Evolutionary conservation across 75 land plant species (phyloP).

Genomic region (Azolla pinnata): DNA sequence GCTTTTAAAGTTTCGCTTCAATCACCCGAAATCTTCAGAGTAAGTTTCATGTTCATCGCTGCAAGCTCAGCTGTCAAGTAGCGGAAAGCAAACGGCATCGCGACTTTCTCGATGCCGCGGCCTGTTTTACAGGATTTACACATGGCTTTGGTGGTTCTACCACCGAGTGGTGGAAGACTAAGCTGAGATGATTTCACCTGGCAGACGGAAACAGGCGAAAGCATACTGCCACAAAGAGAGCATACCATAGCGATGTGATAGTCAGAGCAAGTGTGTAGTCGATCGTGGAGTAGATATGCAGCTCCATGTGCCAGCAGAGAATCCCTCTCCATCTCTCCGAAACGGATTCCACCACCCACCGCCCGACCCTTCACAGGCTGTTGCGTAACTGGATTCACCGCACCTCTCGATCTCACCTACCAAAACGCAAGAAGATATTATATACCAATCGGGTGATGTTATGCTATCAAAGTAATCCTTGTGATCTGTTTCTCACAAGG

Average conservation of each 20-base stretch:
- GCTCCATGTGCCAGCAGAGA: constrained; percentile 96
- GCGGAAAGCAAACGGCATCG: constrained; percentile 95
- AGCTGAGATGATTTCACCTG: constrained; percentile 25
- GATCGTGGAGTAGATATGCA: constrained; percentile 84
- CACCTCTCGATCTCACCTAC: constrained; percentile 90
- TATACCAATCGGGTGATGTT: too few species aligned
- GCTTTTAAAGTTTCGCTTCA: neutral
- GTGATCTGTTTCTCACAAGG: too few species aligned
- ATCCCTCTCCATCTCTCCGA: constrained; percentile 99
- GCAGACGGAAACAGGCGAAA: constrained; percentile 43
- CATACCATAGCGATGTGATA: constrained; percentile 92
- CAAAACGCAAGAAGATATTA: too few species aligned
- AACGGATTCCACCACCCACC: constrained; percentile 90
- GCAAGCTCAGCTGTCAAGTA: constrained; percentile 87
- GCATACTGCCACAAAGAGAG: constrained; percentile 70
- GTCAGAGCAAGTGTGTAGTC: constrained; percentile 93
- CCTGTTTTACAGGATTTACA: constrained; percentile 68
- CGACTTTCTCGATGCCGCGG: constrained; percentile 78
- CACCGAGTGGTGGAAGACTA: constrained; percentile 26
- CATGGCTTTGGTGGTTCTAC: constrained; percentile 36
- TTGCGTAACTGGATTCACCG: constrained; percentile 72
- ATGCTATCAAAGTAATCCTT: too few species aligned
- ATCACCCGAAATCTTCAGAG: constrained; percentile 38
- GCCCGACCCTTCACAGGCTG: constrained; percentile 96
- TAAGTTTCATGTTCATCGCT: constrained; percentile 94